phyloP scores from a whole-genome alignment of 2,329 filamentous ascomycete genomes.

The Dactylellina sp. region DNA sequence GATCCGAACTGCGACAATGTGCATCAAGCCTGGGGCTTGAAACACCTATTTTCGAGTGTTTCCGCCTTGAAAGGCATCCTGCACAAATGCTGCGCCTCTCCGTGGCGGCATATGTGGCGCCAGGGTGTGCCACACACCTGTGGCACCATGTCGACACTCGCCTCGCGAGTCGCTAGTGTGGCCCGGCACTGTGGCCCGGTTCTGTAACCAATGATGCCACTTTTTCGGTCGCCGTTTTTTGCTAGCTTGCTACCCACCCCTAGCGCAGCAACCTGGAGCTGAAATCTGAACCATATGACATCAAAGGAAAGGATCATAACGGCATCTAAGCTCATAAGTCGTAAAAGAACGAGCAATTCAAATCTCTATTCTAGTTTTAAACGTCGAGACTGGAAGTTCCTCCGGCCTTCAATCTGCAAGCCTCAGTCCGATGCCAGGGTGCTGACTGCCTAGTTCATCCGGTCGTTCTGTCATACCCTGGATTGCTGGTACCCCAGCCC shows the following conservation, averaged over 20 bases:
- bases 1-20: conserved; percentile 54
- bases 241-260: background rate
- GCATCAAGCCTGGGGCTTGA: conserved; percentile 12
- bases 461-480: conserved; percentile 5
- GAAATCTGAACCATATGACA: conserved; percentile 46
- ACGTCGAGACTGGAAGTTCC: conserved; percentile 43
- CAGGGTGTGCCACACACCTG: conserved; percentile 23
- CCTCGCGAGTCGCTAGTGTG: background rate
- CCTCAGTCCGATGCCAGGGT: conserved; percentile 17
- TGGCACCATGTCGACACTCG: conserved; percentile 14
- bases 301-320: conserved; percentile 21
- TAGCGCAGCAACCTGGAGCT: conserved; percentile 28
- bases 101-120: conserved; percentile 44
- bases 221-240: conserved; percentile 44
- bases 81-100: conserved; percentile 51
- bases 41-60: conserved; percentile 38
- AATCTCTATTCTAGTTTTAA: conserved; percentile 18
- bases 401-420: conserved; percentile 32
- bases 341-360: background rate
- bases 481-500: background rate
- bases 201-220: conserved; percentile 19
- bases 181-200: conserved; percentile 14
- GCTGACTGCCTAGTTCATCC: conserved; percentile 7
- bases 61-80: conserved; percentile 55
- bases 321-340: background rate